Evolutionary conservation across 2,329 filamentous ascomycete genomes (phyloP), one percentile per base, ranked within the genome.

Genomic region (Shiraia bambusicola): DNA sequence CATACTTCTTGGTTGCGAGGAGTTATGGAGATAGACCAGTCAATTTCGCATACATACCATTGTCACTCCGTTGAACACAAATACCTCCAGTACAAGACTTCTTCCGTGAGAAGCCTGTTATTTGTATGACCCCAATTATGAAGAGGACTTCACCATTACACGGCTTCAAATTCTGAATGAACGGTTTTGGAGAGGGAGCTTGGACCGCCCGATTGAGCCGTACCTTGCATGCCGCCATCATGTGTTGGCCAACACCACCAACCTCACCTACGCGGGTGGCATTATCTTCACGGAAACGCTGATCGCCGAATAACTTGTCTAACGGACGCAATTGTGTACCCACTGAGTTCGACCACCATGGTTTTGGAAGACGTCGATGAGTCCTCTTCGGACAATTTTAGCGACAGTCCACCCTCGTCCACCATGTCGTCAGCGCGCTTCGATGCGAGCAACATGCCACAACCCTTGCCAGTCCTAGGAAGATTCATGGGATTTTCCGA

Each of bases 311-410:
- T 13, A 22, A 9, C n/a, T n/a, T 65, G 62, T 31, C 50, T 38
- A 40, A 32, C 32, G 27, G 39, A 42, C 28, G 26, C 17, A 28
- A 32, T 12, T 19, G 7, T n/a, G 9, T 32, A 16, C 14, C 19
- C 22, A 33, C 32, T 11, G 3, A 31, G 11, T 33, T 16, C n/a
- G 17, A 24, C 13, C 10, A 41, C 22, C 31, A 74, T 73, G 72
- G 71, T 73, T 29, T 64, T 72, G 15, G 59, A 70, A 52, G 69
- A 72, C 30, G 53, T 65, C 7, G 54, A 64, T 5, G 50, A 60
- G 4, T 34, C 50, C n/a, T 34, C 60, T 14, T 51, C 60, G 15
- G 61, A 68, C 33, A 52, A 58, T 55, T 64, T 67, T 45, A 45
- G 37, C 31, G 61, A 66, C 27, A 54, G 56, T 30, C 52, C 60